Conservation (phyloP, 345 rosid species). For the Draba incana region DNA sequence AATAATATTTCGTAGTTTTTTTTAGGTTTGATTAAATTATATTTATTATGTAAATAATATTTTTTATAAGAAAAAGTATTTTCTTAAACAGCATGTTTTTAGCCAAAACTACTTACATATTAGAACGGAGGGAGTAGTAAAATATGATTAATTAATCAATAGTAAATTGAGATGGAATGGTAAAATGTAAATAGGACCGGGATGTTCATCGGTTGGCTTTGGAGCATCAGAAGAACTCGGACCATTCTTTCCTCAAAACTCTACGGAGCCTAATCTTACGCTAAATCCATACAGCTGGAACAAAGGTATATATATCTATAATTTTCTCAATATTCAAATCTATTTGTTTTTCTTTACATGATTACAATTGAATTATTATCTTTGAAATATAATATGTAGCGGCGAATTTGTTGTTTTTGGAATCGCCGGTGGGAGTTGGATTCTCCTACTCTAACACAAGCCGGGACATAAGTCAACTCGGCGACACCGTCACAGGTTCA, state of each 20-base stretch:
- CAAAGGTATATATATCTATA: slow-evolving; percentile 45
- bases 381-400: slow-evolving; percentile 41
- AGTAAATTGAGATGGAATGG: slow-evolving; percentile 5
- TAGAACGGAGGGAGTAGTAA: too few species aligned
- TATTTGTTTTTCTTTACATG: not conserved
- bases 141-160: slow-evolving; percentile 9
- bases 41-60: too few species aligned
- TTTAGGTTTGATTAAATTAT: too few species aligned
- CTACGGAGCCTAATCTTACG: slow-evolving; percentile 45
- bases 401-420: slow-evolving; percentile 69
- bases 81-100: too few species aligned
- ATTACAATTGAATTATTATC: not conserved
- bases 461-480: slow-evolving; percentile 51
- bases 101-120: too few species aligned
- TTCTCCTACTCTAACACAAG: slow-evolving; percentile 63
- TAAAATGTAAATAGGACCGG: slow-evolving; percentile 59
- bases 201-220: slow-evolving; percentile 77
- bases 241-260: slow-evolving; percentile 74
- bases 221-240: slow-evolving; percentile 85
- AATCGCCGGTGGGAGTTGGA: slow-evolving; percentile 72
- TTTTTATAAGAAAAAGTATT: too few species aligned
- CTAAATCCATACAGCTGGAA: slow-evolving; percentile 76
- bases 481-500: slow-evolving; percentile 59
- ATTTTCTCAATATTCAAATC: not conserved
- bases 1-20: too few species aligned